Evolutionary conservation across 129 eudicot species (phyloP).

Genomic region (Flaveria bidentis): DNA sequence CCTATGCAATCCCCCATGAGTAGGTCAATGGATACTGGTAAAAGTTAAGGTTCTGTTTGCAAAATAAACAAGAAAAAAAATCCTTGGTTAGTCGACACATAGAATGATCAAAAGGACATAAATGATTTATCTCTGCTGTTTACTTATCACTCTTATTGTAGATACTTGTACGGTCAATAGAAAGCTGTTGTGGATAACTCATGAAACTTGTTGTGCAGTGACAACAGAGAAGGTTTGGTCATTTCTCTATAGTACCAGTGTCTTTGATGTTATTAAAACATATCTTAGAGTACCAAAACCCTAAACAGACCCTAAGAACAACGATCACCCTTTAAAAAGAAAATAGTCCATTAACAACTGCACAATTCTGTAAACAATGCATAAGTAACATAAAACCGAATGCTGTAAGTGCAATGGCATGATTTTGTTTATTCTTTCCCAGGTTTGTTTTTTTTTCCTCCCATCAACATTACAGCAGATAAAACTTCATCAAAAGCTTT

Average conservation of each 20-base stretch:
- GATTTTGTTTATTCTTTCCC: not conserved
- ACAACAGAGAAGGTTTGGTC: not conserved
- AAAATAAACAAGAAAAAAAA: not conserved
- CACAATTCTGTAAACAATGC: not conserved
- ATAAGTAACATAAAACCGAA: not conserved
- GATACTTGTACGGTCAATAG: not conserved
- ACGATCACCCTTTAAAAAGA: constrained; percentile 6
- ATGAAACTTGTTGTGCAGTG: not conserved
- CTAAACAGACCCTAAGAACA: constrained; percentile 9
- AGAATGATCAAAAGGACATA: not conserved
- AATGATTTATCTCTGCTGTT: not conserved
- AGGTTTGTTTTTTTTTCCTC: not conserved
- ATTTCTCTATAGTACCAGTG: constrained; percentile 3
- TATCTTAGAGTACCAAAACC: not conserved
- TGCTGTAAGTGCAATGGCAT: constrained; percentile 6
- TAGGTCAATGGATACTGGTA: not conserved
- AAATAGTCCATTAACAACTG: not conserved
- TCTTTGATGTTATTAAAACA: not conserved
- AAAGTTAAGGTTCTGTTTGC: not conserved
- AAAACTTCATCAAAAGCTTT: constrained; percentile 17
- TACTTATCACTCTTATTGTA: not conserved
- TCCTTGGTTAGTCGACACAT: not conserved
- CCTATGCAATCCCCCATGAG: constrained; percentile 7
- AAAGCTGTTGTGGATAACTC: not conserved
- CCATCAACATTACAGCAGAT: constrained; percentile 3